phyloP scores from a whole-genome alignment of 345 rosid species.

The Pistacia atlantica region DNA sequence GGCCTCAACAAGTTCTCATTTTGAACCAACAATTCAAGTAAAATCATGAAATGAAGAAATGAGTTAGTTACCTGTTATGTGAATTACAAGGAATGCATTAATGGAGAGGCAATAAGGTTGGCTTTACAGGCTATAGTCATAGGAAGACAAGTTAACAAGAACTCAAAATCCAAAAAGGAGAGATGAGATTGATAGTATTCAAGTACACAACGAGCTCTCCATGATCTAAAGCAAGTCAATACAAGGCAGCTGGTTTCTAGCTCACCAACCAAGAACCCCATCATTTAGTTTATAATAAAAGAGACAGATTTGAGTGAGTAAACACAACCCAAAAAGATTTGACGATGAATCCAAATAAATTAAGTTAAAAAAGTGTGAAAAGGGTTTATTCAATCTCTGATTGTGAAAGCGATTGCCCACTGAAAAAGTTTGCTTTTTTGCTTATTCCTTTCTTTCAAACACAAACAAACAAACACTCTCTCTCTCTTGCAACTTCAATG shows the following conservation, averaged over 20 bases:
- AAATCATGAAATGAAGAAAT: constrained; percentile 1
- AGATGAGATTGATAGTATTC: constrained; percentile 8
- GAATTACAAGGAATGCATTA: neutral
- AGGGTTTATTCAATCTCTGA: constrained; percentile 5
- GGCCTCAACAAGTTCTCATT: neutral
- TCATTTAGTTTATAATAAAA: neutral
- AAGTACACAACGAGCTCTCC: constrained; percentile 42
- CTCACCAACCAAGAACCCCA: constrained; percentile 48
- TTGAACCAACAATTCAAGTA: neutral
- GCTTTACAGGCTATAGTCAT: constrained; percentile 8
- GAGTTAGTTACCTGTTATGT: constrained; percentile 6
- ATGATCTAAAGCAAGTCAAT: constrained; percentile 50
- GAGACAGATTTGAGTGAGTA: neutral
- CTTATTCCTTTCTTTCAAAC: neutral
- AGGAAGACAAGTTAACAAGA: neutral
- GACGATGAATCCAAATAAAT: neutral
- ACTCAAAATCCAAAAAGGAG: constrained; percentile 15
- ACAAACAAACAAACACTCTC: neutral
- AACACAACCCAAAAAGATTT: constrained; percentile 2
- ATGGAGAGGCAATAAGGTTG: neutral
- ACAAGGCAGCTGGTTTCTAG: constrained; percentile 59
- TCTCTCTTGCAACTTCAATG: neutral
- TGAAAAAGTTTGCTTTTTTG: neutral
- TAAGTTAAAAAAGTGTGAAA: constrained; percentile 16
- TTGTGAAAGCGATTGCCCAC: constrained; percentile 13